Base-by-base conservation (phyloP, 179 eudicot genomes). In the Patellifolia procumbens region DNA sequence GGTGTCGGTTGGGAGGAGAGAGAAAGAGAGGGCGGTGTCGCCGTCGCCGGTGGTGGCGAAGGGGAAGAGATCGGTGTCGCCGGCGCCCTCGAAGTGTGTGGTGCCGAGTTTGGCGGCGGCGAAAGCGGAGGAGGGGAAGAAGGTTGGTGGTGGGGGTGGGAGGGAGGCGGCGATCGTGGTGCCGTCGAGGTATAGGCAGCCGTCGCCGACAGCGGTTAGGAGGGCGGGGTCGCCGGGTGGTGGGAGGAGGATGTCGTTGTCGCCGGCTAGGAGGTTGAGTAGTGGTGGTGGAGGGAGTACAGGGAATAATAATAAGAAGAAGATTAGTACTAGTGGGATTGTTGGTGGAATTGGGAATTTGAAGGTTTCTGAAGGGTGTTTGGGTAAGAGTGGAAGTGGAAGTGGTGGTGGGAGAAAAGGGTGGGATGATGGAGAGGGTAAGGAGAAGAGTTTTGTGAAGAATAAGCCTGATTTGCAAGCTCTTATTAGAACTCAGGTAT, bases 101-200 rank as follows among this genome's bases (percentile, higher is more conserved):
- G 98, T 94, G 26, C 99, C 99, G 16, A 93, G 99, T 67, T 81
- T 96, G 45, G 91, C 78, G 3, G 86, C 85, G 29, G 97, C 96
- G 1, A 88, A 87, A 64, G 97, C 90, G 48, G 98, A 96, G 78
- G 89, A 78, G 19, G 74, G 94, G 72, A 89, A 88, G 70, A 83
- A 73, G 75, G 42, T 77, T 2, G n/a, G n/a, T n/a, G n/a, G n/a
- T n/a, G n/a, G n/a, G n/a, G n/a, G n/a, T n/a, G 80, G 86, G 6
- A 90, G 78, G 75, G 99, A 96, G 81, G 87, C 97, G 32, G 93
- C 97, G 4, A 96, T 96, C 4, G 84, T 93, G 0, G 99, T 96
- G 31, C 98, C 98, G 13, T 96, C 99, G 0, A 90, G 99, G 83
- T 94, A 94, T 72, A 69, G 98, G 61, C 97, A 92, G 86, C 91